Evolutionary conservation across 164 flowering plant species (phyloP), one percentile per base, ranked within the genome.

Genomic region (Kalanchoe fedtschenkoi): DNA sequence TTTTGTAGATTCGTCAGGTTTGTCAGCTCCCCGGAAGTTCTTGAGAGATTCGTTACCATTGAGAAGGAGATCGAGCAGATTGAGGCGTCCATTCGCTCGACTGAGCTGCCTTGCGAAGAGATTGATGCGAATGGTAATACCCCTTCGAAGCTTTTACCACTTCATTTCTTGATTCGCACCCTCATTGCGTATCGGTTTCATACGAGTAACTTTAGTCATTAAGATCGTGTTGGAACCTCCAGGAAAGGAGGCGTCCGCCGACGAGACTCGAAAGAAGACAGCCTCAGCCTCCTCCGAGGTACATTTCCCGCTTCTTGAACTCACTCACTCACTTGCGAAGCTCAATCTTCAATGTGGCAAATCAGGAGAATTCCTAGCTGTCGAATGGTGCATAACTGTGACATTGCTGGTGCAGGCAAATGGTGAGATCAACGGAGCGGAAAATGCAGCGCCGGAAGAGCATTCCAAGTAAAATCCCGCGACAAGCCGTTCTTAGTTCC

Each of bases 11-110:
- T 91, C 73, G 97, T 91, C 75, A 74, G 85, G 64, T 91, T 91
- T 77, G 88, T 91, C 22, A 81, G 76, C 64, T 76, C 93, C 11
- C 97, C 97, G 1, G 97, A 91, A 66, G 80, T 88, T 67, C 84
- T 91, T 34, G 97, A 91, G 82, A 78, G 97, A 68, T 81, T 88
- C 73, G 91, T 83, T 34, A 80, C 84, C 7, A 75, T 82, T 38
- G 93, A 91, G 81, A 80, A 44, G 44, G 97, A 91, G 79, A 79
- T 91, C 37, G 69, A 67, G 44, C 93, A 91, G 81, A 83, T 88
- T 63, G 87, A 88, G 71, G 63, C 59, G 64, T 89, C 97, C 0
- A 70, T 84, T 68, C 83, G 78, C 39, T 70, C 81, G 28, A 84
- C 71, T 77, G 95, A 80, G 61, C 33, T 65, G 61, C 26, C 61